A percentile compares a stretch with the other conserved stretches of the same genome.
These are phyloP conservation scores for Fomitopsis pinicola DNA, from an alignment of 1,284 basidiomycete genomes.

Conservation along the genomic window DNA sequence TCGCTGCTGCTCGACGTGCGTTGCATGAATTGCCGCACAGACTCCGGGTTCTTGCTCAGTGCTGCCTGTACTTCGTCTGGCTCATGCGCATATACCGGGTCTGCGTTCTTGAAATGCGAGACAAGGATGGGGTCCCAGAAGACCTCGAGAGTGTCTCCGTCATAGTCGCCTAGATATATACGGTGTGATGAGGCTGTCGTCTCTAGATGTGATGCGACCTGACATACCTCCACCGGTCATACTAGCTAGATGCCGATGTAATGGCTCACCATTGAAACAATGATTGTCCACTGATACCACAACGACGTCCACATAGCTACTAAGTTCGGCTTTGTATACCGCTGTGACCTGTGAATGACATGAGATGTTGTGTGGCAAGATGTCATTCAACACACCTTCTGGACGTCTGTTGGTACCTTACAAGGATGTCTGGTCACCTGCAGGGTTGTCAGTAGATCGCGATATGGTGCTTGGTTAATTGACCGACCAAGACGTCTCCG, in stretches of 20 bases:
- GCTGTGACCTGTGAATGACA: slow-evolving; percentile 30
- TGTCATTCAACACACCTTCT: slow-evolving; percentile 29
- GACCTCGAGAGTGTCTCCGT: slow-evolving; percentile 37
- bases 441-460: neutral
- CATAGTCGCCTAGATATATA: slow-evolving; percentile 36
- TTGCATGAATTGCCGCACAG: slow-evolving; percentile 36
- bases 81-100: slow-evolving; percentile 40
- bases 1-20: slow-evolving; percentile 6
- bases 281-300: slow-evolving; percentile 33
- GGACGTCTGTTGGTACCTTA: slow-evolving; percentile 41
- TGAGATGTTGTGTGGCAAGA: neutral
- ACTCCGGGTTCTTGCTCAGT: slow-evolving; percentile 41
- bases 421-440: slow-evolving; percentile 43
- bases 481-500: slow-evolving; percentile 36
- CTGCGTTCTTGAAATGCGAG: slow-evolving; percentile 43
- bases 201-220: neutral
- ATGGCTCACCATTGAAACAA: slow-evolving; percentile 4
- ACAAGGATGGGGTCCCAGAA: slow-evolving; percentile 44
- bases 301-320: slow-evolving; percentile 33
- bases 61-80: slow-evolving; percentile 35
- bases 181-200: neutral
- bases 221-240: slow-evolving; percentile 35
- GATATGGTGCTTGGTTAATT: neutral
- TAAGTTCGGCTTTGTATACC: slow-evolving; percentile 27
- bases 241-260: slow-evolving; percentile 30